Conservation (phyloP, 208 protist genomes). For the Acanthamoeba triangularis region DNA sequence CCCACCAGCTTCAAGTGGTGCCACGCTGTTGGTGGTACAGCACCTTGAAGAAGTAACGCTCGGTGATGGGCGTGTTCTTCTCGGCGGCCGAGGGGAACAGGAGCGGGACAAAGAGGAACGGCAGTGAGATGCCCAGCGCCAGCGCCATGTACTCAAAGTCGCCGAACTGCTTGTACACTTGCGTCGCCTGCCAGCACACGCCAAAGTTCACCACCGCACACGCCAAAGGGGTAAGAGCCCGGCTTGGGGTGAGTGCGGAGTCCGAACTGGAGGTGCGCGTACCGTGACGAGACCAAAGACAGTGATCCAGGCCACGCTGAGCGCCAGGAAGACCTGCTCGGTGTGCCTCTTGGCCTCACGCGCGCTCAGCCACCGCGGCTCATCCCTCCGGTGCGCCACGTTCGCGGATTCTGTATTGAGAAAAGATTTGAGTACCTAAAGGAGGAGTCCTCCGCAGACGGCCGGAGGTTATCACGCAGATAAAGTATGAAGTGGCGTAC, state of each 20-base stretch:
- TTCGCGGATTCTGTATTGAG: background rate
- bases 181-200: background rate
- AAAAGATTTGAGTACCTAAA: background rate
- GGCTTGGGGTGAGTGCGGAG: no score
- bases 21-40: background rate
- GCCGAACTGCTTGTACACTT: constrained; percentile 69
- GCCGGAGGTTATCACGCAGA: no score
- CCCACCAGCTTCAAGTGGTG: background rate
- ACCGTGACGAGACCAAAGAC: constrained; percentile 64
- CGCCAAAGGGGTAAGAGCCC: background rate
- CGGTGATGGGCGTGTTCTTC: constrained; percentile 71
- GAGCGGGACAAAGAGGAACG: constrained; percentile 79
- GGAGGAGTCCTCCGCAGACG: no score
- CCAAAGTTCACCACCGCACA: background rate
- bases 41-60: constrained; percentile 76
- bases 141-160: constrained; percentile 75
- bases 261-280: background rate
- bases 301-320: constrained; percentile 34
- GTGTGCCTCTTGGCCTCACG: constrained; percentile 67
- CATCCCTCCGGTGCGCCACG: constrained; percentile 20
- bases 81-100: constrained; percentile 77
- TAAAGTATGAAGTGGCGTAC: no score
- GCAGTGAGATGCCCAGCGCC: constrained; percentile 40
- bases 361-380: constrained; percentile 55
- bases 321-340: constrained; percentile 41